Evolutionary conservation across 208 protist genomes (phyloP).

Genomic region (Wallacemonas collosoma): DNA sequence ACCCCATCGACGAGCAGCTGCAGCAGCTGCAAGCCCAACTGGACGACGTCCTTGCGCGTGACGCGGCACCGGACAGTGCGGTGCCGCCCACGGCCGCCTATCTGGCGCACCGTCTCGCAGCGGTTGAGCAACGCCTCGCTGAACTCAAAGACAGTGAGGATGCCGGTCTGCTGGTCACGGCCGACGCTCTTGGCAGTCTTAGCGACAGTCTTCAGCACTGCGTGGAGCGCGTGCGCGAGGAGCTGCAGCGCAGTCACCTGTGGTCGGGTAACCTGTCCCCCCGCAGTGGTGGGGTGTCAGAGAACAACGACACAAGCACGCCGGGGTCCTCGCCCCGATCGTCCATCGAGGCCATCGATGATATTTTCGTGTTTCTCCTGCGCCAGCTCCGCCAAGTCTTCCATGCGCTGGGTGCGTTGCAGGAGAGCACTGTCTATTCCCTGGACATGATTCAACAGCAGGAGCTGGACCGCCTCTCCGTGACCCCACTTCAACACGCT

Average conservation of each 20-base stretch:
- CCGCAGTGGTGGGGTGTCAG: background rate
- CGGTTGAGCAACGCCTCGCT: constrained; percentile 4
- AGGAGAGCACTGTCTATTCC: constrained; percentile 52
- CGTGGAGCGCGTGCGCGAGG: constrained; percentile 33
- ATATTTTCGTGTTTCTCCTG: constrained; percentile 70
- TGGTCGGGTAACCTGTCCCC: background rate
- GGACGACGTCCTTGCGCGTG: background rate
- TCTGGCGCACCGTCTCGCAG: constrained; percentile 15
- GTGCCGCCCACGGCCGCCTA: background rate
- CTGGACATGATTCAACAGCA: constrained; percentile 78
- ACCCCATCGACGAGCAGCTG: constrained; percentile 16
- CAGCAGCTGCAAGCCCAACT: constrained; percentile 17
- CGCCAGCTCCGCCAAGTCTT: constrained; percentile 38
- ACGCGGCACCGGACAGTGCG: background rate
- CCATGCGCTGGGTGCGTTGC: constrained; percentile 44
- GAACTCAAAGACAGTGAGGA: constrained; percentile 20
- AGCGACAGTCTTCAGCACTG: constrained; percentile 47
- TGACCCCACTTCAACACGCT: constrained; percentile 42
- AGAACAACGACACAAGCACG: background rate
- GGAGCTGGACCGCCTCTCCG: constrained; percentile 46
- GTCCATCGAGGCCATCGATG: constrained; percentile 41
- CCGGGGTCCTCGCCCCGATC: background rate
- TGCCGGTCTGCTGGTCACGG: constrained; percentile 25
- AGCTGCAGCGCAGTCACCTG: constrained; percentile 19
- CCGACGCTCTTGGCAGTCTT: constrained; percentile 38